Percentiles rank a stretch among this genome's conserved stretches.
phyloP scores from a whole-genome alignment of 73 alveolate species.

The Tetrahymena thermophila region DNA sequence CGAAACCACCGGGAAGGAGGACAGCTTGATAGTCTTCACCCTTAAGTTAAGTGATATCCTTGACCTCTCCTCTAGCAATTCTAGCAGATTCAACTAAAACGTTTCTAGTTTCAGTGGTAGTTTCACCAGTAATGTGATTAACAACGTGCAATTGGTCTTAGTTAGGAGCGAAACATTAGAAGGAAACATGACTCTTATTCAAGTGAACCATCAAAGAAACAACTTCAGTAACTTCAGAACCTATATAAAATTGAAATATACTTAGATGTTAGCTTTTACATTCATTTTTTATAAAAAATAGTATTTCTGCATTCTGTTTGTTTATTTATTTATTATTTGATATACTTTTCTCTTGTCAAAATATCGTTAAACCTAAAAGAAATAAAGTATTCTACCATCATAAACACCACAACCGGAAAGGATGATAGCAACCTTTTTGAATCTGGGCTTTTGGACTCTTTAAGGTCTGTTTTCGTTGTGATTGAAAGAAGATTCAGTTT shows the following conservation, averaged over 20 bases:
- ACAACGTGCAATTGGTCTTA: slow-evolving; percentile 24
- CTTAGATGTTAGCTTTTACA: not conserved
- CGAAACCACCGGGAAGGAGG: slow-evolving; percentile 68
- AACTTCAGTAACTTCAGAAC: slow-evolving; percentile 46
- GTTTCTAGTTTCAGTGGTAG: slow-evolving; percentile 22
- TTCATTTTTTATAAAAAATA: not conserved
- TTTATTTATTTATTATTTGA: not conserved
- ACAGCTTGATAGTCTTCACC: slow-evolving; percentile 45
- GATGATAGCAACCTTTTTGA: slow-evolving; percentile 47
- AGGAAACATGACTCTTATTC: not conserved
- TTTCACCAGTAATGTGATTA: slow-evolving; percentile 46
- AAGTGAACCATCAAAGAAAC: slow-evolving; percentile 44
- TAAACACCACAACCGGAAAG: slow-evolving; percentile 59
- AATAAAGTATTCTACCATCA: slow-evolving; percentile 40
- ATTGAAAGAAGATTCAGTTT: not conserved
- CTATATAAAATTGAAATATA: not conserved
- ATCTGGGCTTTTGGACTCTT: slow-evolving; percentile 2
- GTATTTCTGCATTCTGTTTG: not conserved
- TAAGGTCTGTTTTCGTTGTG: not conserved
- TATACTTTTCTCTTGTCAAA: not conserved
- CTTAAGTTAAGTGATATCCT: slow-evolving; percentile 9
- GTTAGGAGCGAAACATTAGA: slow-evolving; percentile 39
- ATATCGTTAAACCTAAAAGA: not conserved
- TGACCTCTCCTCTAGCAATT: slow-evolving; percentile 53
- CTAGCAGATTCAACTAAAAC: slow-evolving; percentile 58